Conservation (phyloP, 2,329 filamentous ascomycete species). For the Fusarium devonianum region DNA sequence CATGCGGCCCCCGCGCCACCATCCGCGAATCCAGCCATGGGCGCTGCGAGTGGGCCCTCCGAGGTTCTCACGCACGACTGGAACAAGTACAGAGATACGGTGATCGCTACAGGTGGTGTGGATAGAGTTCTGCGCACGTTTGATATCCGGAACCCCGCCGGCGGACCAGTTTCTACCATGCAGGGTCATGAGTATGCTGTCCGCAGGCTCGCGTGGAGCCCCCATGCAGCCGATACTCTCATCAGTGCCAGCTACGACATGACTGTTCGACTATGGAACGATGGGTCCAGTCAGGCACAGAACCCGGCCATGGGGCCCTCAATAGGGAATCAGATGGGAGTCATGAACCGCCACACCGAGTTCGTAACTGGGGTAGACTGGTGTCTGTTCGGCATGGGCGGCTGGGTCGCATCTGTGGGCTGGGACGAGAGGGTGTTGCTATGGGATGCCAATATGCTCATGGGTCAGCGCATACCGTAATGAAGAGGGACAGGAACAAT, state of each 20-base stretch:
- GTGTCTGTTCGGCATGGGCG: slow-evolving; percentile 94
- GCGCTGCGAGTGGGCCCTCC: slow-evolving; percentile 64
- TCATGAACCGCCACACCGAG: slow-evolving; percentile 94
- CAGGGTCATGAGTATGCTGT: slow-evolving; percentile 92
- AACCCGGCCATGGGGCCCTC: slow-evolving; percentile 48
- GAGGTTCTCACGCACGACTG: slow-evolving; percentile 96
- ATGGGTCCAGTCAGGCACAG: slow-evolving; percentile 61
- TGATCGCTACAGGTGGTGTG: slow-evolving; percentile 88
- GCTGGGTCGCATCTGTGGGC: slow-evolving; percentile 92
- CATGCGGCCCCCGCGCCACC: slow-evolving; percentile 68
- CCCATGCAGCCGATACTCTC: slow-evolving; percentile 87
- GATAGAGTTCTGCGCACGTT: slow-evolving; percentile 89
- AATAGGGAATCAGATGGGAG: slow-evolving; percentile 75
- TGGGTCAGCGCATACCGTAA: slow-evolving; percentile 42
- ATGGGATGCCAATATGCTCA: slow-evolving; percentile 79
- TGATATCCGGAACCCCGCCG: slow-evolving; percentile 79
- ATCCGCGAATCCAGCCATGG: slow-evolving; percentile 30
- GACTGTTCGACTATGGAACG: slow-evolving; percentile 94
- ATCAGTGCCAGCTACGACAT: slow-evolving; percentile 96
- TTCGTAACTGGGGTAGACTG: slow-evolving; percentile 97
- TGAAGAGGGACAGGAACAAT: not conserved
- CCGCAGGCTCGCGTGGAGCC: slow-evolving; percentile 86
- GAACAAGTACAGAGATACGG: slow-evolving; percentile 93
- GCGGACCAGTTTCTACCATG: slow-evolving; percentile 76
- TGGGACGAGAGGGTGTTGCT: slow-evolving; percentile 94